A percentile compares a stretch with the other conserved stretches of the same genome.
Conservation (phyloP, 768 basidiomycete genomes). For the Neoboletus subvelutipes region DNA sequence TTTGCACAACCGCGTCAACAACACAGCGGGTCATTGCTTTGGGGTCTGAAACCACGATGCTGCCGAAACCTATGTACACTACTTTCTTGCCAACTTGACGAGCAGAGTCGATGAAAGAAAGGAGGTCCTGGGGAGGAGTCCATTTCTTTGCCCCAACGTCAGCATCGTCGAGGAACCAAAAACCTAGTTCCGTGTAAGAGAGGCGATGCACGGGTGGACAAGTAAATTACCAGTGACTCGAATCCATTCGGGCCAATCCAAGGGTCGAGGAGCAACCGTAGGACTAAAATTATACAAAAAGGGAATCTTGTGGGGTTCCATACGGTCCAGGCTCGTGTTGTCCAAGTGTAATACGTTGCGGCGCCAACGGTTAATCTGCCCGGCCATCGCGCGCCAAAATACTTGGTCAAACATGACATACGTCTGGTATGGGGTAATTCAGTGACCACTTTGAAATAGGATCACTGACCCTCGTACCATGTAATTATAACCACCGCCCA, state of each 20-base stretch:
- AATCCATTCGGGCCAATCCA: constrained; percentile 99
- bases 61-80: constrained; percentile 97
- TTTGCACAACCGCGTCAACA: constrained; percentile 81
- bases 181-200: constrained; percentile 51
- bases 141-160: constrained; percentile 89
- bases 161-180: constrained; percentile 96
- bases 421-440: constrained; percentile 45
- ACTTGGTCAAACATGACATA: constrained; percentile 98
- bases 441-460: constrained; percentile 2
- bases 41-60: constrained; percentile 95
- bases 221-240: constrained; percentile 70
- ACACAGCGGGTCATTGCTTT: constrained; percentile 89
- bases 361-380: constrained; percentile 95
- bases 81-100: constrained; percentile 78
- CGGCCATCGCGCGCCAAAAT: constrained; percentile 93
- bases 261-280: constrained; percentile 82
- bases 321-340: constrained; percentile 86
- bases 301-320: constrained; percentile 97
- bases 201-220: constrained; percentile 3
- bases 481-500: constrained; percentile 98
- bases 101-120: constrained; percentile 81
- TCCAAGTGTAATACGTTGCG: constrained; percentile 71
- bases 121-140: constrained; percentile 77
- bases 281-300: constrained; percentile 99
- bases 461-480: constrained; percentile 61